phyloP scores from a whole-genome alignment of 2,329 filamentous ascomycete genomes.

The Pseudogymnoascus sp. region DNA sequence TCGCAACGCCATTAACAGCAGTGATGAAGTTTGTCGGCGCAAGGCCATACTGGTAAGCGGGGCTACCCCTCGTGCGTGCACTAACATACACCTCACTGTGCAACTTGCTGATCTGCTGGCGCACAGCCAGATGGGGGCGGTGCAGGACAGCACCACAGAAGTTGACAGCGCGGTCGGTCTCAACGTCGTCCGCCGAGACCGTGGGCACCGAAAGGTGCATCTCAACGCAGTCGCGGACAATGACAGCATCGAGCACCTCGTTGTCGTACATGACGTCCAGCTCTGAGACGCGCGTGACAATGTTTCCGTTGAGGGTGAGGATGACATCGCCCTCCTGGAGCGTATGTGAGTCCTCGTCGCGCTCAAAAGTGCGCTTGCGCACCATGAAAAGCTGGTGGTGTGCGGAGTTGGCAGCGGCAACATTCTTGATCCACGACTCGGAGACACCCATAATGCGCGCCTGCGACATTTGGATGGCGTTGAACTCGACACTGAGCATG shows the following conservation, averaged over 20 bases:
- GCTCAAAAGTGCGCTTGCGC: conserved; percentile 72
- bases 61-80: conserved; percentile 73
- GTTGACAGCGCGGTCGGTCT: conserved; percentile 83
- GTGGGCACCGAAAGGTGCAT: conserved; percentile 72
- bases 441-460: conserved; percentile 94
- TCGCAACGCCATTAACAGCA: conserved; percentile 83
- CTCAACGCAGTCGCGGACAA: conserved; percentile 79
- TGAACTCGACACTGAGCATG: conserved; percentile 89
- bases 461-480: conserved; percentile 93
- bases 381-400: conserved; percentile 98
- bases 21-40: conserved; percentile 97
- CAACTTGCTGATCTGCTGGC: conserved; percentile 93
- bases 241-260: conserved; percentile 70
- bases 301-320: conserved; percentile 79
- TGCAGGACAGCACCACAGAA: conserved; percentile 95
- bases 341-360: conserved; percentile 52
- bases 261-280: conserved; percentile 95
- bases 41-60: conserved; percentile 81
- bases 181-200: conserved; percentile 79
- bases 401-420: conserved; percentile 79
- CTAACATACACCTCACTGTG: conserved; percentile 96
- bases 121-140: conserved; percentile 87
- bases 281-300: conserved; percentile 88
- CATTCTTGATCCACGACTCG: conserved; percentile 90
- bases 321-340: conserved; percentile 89